Percentiles rank a stretch among this genome's conserved stretches.
These are phyloP conservation scores for Coffea humblotiana DNA, from an alignment of 305 asterid species.

Conservation along the genomic window DNA sequence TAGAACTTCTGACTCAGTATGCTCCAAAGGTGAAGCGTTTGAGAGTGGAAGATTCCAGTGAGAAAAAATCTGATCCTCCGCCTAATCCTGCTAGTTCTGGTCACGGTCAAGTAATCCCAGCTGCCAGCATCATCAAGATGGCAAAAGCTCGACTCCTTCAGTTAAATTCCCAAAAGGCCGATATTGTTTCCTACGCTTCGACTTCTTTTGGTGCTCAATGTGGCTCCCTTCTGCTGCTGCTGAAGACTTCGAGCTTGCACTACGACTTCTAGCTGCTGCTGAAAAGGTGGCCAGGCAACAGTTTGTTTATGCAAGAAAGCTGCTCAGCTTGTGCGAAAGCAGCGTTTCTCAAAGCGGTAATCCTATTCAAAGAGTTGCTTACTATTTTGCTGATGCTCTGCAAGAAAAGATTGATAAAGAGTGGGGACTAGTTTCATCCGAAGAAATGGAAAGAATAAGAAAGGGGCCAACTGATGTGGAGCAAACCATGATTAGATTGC, in stretches of 20 bases:
- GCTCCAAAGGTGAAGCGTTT: conserved; percentile 14
- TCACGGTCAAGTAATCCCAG: conserved; percentile 6
- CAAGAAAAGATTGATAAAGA: conserved; percentile 23
- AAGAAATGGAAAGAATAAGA: neutral
- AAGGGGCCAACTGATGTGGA: conserved; percentile 17
- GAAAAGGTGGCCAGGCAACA: conserved; percentile 19
- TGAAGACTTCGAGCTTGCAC: conserved; percentile 25
- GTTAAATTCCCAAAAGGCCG: conserved; percentile 8
- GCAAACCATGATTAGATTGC: conserved; percentile 19
- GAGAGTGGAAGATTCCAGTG: neutral
- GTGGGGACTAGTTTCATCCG: conserved; percentile 1
- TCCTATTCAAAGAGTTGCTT: conserved; percentile 34
- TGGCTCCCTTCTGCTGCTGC: neutral
- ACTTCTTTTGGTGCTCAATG: neutral
- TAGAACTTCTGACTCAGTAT: conserved; percentile 24
- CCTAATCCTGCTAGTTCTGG: neutral
- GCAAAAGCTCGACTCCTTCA: conserved; percentile 17
- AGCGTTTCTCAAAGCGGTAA: conserved; percentile 17
- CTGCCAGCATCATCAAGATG: conserved; percentile 23
- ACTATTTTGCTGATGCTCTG: conserved; percentile 27
- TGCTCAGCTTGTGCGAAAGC: conserved; percentile 15
- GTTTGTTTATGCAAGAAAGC: conserved; percentile 25
- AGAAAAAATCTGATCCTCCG: neutral
- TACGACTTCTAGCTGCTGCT: conserved; percentile 28
- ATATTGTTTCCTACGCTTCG: neutral